Base-by-base conservation (phyloP, 805 yeast genomes). In the Isabelozyma rhagii region DNA sequence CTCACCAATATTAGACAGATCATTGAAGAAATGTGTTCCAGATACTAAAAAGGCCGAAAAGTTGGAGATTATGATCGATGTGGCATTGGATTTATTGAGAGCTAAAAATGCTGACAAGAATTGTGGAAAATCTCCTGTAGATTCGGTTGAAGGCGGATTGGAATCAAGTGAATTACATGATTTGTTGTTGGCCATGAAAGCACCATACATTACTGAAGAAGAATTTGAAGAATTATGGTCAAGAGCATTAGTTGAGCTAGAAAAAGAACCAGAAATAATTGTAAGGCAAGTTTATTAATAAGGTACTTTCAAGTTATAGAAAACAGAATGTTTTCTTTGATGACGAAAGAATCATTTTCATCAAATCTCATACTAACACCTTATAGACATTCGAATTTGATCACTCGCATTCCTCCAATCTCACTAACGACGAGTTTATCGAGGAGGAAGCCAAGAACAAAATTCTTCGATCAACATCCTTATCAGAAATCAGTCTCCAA, bases 211-310 rank as follows among this genome's bases (percentile, higher is more conserved):
- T 48, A 66, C 77, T 1, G 80, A 75, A 48, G 83, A 81, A 36
- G 94, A 89, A 54, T 88, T 87, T 63, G 85, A 86, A 55, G 86
- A 82, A 51, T 74, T 87, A 51, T 90, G 96, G 96, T 61, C 62
- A 25, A 79, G 81, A 57, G 85, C 85, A n/a, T 61, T 83, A 2
- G 63, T 71, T 36, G 85, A 83, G 57, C 75, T 89, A 54, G 80
- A 81, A 53, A 75, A 72, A 49, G 87, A 85, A 69, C 85, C 87
- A 41, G 89, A 83, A 64, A 77, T 85, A 63, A 82, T 79, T 69
- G 86, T 87, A 80, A 85, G 94, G 88, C 88, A 83, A 79, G 89
- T 84, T 78, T 47, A 60, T 63, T 64, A 58, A 48, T 36, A 39
- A 11, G 41, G 9, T 31, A 31, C 36, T n/a, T n/a, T 39, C 41